Conservation (phyloP, 805 yeast species). For the Kodamaea laetipori region DNA sequence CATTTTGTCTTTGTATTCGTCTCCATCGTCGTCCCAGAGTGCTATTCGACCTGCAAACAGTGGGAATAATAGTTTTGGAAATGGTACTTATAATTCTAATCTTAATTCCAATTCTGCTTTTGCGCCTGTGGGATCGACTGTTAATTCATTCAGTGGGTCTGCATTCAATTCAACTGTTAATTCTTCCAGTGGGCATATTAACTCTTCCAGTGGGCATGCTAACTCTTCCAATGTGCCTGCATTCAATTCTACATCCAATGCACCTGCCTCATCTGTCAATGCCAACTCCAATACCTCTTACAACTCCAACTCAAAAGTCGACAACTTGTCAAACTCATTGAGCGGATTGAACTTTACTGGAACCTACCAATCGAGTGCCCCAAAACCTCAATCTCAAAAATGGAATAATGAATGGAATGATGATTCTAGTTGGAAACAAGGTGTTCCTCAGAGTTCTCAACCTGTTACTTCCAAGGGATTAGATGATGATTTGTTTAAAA, state of each 20-base stretch:
- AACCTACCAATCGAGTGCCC: constrained; percentile 9
- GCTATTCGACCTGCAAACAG: constrained; percentile 22
- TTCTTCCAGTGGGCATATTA: constrained; percentile 8
- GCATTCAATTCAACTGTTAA: constrained; percentile 4
- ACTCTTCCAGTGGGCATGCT: constrained; percentile 10
- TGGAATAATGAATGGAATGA: constrained; percentile 43
- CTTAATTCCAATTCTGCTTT: constrained; percentile 1
- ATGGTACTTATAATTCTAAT: constrained; percentile 3
- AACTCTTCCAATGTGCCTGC: constrained; percentile 14
- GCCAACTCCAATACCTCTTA: constrained; percentile 6
- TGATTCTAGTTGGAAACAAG: constrained; percentile 14
- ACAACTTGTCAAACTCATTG: constrained; percentile 23
- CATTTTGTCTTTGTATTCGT: constrained; percentile 82
- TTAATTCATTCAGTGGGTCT: no score
- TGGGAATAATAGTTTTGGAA: constrained; percentile 17
- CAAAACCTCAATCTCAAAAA: constrained; percentile 10
- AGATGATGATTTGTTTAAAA: constrained; percentile 69
- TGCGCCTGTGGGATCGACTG: no score
- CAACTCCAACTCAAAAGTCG: constrained; percentile 11
- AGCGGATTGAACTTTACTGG: constrained; percentile 23
- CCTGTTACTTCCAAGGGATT: constrained; percentile 20
- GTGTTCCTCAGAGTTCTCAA: no score
- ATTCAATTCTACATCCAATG: constrained; percentile 23
- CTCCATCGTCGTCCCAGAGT: constrained; percentile 47
- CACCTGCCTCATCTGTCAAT: constrained; percentile 9